Percentiles rank a stretch among this genome's conserved stretches.
Conservation (phyloP, 2,329 filamentous ascomycete genomes). For the Paecilomyces dactylethromorphus region DNA sequence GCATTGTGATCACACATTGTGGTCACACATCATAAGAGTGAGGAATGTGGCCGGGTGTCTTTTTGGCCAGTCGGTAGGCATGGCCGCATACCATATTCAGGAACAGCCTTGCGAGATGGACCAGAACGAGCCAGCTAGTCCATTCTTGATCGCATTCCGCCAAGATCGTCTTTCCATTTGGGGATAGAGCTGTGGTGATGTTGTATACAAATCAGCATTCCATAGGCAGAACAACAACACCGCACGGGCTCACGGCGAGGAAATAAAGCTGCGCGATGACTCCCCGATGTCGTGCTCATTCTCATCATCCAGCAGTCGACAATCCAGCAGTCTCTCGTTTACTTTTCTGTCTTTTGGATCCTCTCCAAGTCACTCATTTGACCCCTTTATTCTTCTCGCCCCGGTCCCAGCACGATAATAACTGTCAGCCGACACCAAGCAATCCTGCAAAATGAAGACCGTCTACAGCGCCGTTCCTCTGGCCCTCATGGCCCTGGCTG, state of each 20-base stretch:
- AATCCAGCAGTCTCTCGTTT: neutral
- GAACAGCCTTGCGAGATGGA: neutral
- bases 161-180: neutral
- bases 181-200: slow-evolving; percentile 5
- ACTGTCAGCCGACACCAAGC: neutral
- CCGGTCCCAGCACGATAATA: slow-evolving; percentile 5
- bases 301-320: neutral
- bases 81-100: neutral
- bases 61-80: neutral
- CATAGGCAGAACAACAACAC: neutral
- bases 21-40: neutral
- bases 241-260: neutral
- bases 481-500: slow-evolving; percentile 26
- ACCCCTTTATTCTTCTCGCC: slow-evolving; percentile 1
- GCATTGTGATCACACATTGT: neutral
- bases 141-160: slow-evolving; percentile 10
- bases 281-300: neutral
- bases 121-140: neutral
- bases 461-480: slow-evolving; percentile 28
- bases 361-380: slow-evolving; percentile 4
- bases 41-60: neutral
- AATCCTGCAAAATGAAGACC: slow-evolving; percentile 25
- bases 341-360: neutral
- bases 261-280: slow-evolving; percentile 7
- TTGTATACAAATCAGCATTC: slow-evolving; percentile 2